Conservation (phyloP, 805 yeast species). For the Barnettozyma siamensis region DNA sequence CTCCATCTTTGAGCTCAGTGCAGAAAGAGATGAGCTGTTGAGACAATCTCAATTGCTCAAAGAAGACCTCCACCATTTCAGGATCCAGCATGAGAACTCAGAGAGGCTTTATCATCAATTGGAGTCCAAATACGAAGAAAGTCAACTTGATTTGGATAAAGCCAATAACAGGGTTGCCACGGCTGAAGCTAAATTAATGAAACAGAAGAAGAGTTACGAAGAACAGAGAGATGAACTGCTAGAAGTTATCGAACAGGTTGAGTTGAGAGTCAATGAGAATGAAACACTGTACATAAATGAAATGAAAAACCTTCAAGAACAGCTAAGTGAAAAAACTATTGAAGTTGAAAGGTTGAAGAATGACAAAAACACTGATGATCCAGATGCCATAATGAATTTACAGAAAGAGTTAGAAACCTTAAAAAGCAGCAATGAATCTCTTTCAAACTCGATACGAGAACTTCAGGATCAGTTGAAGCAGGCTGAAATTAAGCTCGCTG, state of each 20-base stretch:
- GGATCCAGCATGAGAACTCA: constrained; percentile 7
- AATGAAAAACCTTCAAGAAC: constrained; percentile 32
- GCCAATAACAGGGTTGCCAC: constrained; percentile 13
- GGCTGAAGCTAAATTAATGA: constrained; percentile 39
- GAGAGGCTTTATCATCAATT: constrained; percentile 11
- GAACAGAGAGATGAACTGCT: constrained; percentile 53
- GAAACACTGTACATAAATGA: constrained; percentile 44
- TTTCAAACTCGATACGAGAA: constrained; percentile 24
- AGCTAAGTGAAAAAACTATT: constrained; percentile 22
- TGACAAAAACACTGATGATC: background rate
- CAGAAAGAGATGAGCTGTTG: constrained; percentile 37
- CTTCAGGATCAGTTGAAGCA: constrained; percentile 18
- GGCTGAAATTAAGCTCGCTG: constrained; percentile 9
- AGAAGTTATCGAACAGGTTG: constrained; percentile 50
- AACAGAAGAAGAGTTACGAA: constrained; percentile 43
- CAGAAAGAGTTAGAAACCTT: constrained; percentile 7
- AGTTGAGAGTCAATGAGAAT: constrained; percentile 49
- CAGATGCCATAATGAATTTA: background rate
- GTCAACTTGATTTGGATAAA: constrained; percentile 7
- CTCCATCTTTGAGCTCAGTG: constrained; percentile 16
- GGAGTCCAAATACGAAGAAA: constrained; percentile 10
- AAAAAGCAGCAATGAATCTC: constrained; percentile 26
- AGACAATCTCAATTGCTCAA: constrained; percentile 25
- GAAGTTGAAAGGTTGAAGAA: constrained; percentile 17
- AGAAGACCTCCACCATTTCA: constrained; percentile 24